A percentile compares a stretch with the other conserved stretches of the same genome.
These are phyloP conservation scores for Ambrosiella cleistominuta DNA, from an alignment of 2,329 filamentous ascomycete species.

Conservation along the genomic window DNA sequence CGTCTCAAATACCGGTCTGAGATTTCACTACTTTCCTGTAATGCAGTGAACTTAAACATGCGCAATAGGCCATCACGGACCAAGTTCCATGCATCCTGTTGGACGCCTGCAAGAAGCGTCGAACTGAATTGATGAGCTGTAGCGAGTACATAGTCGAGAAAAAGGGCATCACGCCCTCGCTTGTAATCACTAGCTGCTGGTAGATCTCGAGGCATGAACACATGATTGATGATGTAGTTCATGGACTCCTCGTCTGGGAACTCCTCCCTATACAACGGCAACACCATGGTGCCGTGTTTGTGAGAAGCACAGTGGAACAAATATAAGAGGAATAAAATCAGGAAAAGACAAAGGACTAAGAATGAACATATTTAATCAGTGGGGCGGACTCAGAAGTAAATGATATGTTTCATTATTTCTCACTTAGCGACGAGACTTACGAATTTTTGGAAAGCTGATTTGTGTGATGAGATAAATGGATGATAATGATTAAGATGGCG, in stretches of 20 bases:
- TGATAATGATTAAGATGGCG: no score
- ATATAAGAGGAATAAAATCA: neutral
- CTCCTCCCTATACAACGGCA: neutral
- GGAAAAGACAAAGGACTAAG: no score
- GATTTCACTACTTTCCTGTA: neutral
- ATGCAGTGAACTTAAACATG: neutral
- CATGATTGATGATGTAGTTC: slow-evolving; percentile 15
- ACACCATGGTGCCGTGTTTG: neutral
- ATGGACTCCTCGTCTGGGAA: neutral
- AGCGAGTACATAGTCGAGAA: neutral
- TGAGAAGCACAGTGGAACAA: neutral
- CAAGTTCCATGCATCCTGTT: neutral
- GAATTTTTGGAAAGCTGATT: no score
- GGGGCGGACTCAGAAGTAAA: no score
- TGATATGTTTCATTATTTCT: no score
- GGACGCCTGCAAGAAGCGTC: neutral
- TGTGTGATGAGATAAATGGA: no score
- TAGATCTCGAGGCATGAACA: slow-evolving; percentile 20
- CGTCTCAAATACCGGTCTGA: neutral
- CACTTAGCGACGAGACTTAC: no score
- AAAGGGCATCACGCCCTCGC: neutral
- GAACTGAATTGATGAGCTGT: neutral
- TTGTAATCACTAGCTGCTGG: slow-evolving; percentile 15
- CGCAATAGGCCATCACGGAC: neutral
- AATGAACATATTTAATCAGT: no score